Base-by-base conservation (phyloP, 257 asterid species). In the Nicotiana tomentosiformis region DNA sequence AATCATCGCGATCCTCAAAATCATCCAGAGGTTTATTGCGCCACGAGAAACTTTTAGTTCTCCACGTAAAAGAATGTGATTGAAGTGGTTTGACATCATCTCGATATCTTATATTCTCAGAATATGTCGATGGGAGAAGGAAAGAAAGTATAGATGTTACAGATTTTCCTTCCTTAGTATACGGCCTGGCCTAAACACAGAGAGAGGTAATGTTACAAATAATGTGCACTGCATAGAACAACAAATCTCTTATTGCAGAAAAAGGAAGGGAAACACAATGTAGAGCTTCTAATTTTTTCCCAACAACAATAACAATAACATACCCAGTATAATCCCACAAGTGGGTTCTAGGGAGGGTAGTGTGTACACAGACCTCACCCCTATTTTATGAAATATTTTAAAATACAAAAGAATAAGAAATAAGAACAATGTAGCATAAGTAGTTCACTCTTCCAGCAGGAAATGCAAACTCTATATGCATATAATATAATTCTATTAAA, bases 11-110 rank as follows among this genome's bases (percentile, higher is more conserved):
- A 53, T 43, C 77, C 39, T 86, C 83, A 82, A 80, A 77, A 66
- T 90, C 94, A 26, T 92, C 97, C 89, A 93, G 66, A 29, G 97
- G 97, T 82, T 87, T 93, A 84, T 93, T 92, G 84, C 89, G 90
- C 87, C 56, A 72, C 7, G 95, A 89, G 87, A 91, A 95, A 77
- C 88, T 90, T 87, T 89, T 91, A 81, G 91, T 92, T 88, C 91
- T 90, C 97, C 98, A 92, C 46, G 87, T 86, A 83, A 90, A 91
- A 17, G 98, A 91, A 85, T 87, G 70, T 20, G 95, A 89, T 77
- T 87, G 88, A 61, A 86, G 70, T 43, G 90, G 85, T 84, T 83
- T 87, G 85, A 67, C 83, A 80, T 89, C 95, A 69, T 85, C 81
- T 58, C 81, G 81, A 60, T 37, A 79, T 9, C 86, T 89, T 84